Base-by-base conservation (phyloP, 75 land plant species). In the Azolla pinnata region DNA sequence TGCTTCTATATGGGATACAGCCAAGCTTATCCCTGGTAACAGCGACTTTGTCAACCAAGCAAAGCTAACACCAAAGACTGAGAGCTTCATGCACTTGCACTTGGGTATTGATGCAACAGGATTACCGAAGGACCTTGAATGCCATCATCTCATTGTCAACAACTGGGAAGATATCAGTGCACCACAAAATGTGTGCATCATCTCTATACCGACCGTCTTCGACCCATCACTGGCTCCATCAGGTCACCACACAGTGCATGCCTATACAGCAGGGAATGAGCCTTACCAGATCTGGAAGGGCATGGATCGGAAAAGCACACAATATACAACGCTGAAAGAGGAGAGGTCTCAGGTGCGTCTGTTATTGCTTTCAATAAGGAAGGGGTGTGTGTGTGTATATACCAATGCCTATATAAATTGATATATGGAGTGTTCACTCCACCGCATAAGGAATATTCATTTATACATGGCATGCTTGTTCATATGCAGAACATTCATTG, bases 1-100 rank as follows among this genome's bases (percentile, higher is more conserved):
- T 54, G 74, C 74, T 2, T 71, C 68, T 31, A 35, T 66, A 12
- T 71, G 74, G 74, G 67, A 71, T 35, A 71, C 74, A 0, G 74
- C 61, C 28, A 32, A 44, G 28, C 67, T 71, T 3, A 32, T 71
- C 12, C 74, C 74, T 14, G 44, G 54, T 14, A 21, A 56, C 4
- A 53, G 57, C 17, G 17, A 24, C 42, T 59, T 33, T 26, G 12
- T 12, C 2, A 53, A 35, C 20, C 74, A 52, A 17, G 67, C 74
- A 1, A 59, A 35, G 29, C 23, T 27, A 14, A 71, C 68, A 9
- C 54, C 59, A 28, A 63, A 71, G 40, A 57, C 67, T 27, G 68
- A 65, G 0, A 63, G 67, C 59, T 71, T 71, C 32, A 45, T 71
- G 68, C 74, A 71, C 49, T 53, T 71, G 29, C 74, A 71, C 45